A percentile compares a stretch with the other conserved stretches of the same genome.
Conservation (phyloP, 768 basidiomycete species). For the Suillus spraguei region DNA sequence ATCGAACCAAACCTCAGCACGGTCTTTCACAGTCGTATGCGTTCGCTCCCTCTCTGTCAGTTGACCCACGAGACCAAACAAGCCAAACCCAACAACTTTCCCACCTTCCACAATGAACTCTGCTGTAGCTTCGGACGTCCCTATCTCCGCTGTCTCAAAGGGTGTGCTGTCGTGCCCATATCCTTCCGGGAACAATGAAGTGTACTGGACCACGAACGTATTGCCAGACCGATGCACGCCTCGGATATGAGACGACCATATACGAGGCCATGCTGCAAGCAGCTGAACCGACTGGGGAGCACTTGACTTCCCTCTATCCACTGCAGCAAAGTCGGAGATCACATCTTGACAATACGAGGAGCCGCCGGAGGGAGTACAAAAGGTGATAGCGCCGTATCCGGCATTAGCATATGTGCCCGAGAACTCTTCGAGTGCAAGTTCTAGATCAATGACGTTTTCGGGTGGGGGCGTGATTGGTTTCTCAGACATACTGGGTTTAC, state of each 20-base stretch:
- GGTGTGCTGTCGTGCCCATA: constrained; percentile 40
- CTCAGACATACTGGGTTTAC: neutral
- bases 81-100: constrained; percentile 32
- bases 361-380: constrained; percentile 34
- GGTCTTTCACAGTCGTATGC: constrained; percentile 23
- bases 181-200: constrained; percentile 38
- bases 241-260: constrained; percentile 42
- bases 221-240: constrained; percentile 22
- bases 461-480: neutral
- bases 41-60: constrained; percentile 26
- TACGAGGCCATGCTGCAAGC: constrained; percentile 34
- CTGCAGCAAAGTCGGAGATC: constrained; percentile 29
- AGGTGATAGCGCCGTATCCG: constrained; percentile 40
- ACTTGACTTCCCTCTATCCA: constrained; percentile 21
- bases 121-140: constrained; percentile 9
- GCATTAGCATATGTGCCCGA: constrained; percentile 39
- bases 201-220: constrained; percentile 23
- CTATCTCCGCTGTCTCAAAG: constrained; percentile 25
- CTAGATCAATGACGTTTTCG: neutral
- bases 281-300: constrained; percentile 20
- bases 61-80: constrained; percentile 19
- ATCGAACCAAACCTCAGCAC: constrained; percentile 36
- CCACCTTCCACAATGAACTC: constrained; percentile 31
- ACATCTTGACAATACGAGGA: constrained; percentile 28
- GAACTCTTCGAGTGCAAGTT: constrained; percentile 28